Percentiles rank a stretch among this genome's conserved stretches.
Conservation (phyloP, 2,329 filamentous ascomycete genomes). For the Penicillium sp. region DNA sequence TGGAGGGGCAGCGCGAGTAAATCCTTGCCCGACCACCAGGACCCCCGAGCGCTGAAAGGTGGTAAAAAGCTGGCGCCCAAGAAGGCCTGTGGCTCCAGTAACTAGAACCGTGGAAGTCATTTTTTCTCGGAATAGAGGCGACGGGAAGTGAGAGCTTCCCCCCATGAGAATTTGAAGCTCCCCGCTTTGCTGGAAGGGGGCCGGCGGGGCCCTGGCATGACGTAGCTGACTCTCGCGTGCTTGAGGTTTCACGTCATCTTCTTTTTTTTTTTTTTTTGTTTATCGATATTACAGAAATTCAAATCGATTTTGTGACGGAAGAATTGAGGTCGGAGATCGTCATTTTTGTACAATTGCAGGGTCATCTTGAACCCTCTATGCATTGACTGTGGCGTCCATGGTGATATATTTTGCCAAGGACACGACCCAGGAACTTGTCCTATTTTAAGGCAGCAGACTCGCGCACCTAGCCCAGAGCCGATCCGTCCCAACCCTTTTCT, state of each 20-base stretch:
- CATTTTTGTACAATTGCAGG: background rate
- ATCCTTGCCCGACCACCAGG: slow-evolving; percentile 72
- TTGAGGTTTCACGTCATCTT: slow-evolving; percentile 4
- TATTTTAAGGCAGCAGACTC: background rate
- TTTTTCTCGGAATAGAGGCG: slow-evolving; percentile 2
- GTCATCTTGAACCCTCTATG: background rate
- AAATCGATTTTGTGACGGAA: too few relatives aligned
- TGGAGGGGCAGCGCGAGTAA: slow-evolving; percentile 72
- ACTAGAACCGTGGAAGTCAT: slow-evolving; percentile 66
- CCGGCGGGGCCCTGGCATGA: slow-evolving; percentile 26
- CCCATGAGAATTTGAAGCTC: slow-evolving; percentile 11
- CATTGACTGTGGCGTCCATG: background rate
- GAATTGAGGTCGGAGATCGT: too few relatives aligned
- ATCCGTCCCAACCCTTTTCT: background rate
- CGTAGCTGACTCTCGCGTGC: slow-evolving; percentile 28
- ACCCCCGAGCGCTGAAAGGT: slow-evolving; percentile 71
- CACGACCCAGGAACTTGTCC: background rate
- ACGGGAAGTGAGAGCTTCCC: background rate
- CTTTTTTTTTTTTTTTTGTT: background rate
- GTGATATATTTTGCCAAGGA: background rate
- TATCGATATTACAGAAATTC: background rate
- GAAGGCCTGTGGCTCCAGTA: slow-evolving; percentile 81
- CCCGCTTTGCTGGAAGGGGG: background rate
- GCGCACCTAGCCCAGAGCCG: background rate
- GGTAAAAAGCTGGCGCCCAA: slow-evolving; percentile 76